Evolutionary conservation across 768 basidiomycete genomes (phyloP).

Genomic region (Mycena rebaudengoi): DNA sequence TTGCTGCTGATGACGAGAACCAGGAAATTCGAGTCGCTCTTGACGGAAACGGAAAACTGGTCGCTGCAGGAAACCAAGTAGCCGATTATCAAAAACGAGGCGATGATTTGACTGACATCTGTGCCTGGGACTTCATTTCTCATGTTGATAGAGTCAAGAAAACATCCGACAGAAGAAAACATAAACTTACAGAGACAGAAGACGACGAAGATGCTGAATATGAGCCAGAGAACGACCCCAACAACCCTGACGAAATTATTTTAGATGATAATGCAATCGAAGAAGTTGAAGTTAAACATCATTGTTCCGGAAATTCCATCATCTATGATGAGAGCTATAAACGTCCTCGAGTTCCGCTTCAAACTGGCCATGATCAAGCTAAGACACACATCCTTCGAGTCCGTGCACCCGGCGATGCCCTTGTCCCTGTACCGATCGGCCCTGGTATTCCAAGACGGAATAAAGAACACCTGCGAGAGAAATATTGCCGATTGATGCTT

Average conservation of each 20-base stretch:
- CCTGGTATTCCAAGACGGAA: conserved; percentile 42
- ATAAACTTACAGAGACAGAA: too few relatives aligned
- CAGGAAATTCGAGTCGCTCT: conserved; percentile 20
- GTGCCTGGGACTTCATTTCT: conserved; percentile 39
- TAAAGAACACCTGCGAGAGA: neutral
- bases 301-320: neutral
- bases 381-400: conserved; percentile 27
- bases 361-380: conserved; percentile 29
- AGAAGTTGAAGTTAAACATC: too few relatives aligned
- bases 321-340: neutral
- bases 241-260: neutral
- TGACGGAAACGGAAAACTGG: conserved; percentile 16
- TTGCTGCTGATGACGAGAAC: neutral
- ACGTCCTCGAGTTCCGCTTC: neutral
- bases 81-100: conserved; percentile 35
- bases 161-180: neutral
- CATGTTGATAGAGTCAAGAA: conserved; percentile 30
- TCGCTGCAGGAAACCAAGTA: conserved; percentile 23
- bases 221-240: neutral
- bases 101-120: conserved; percentile 16
- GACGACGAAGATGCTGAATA: conserved; percentile 5
- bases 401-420: neutral
- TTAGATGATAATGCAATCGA: too few relatives aligned
- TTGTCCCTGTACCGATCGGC: conserved; percentile 47
- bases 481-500: conserved; percentile 47